Base-by-base conservation (phyloP, 805 yeast species). In the Teunomyces funiuensis region DNA sequence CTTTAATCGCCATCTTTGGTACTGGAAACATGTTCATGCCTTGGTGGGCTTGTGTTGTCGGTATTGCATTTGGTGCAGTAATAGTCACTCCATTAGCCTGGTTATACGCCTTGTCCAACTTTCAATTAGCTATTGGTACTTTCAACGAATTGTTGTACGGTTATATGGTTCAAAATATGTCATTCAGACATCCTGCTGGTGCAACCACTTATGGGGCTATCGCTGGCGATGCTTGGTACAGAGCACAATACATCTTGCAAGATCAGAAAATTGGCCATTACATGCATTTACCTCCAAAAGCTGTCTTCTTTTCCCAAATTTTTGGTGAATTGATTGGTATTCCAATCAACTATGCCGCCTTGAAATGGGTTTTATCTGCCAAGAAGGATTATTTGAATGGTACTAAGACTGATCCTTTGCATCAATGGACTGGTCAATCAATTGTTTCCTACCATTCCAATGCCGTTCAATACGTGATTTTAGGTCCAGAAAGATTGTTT, bases 251-350 rank as follows among this genome's bases (percentile, higher is more conserved):
- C 41, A 57, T 55, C 42, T 44, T 60, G 42, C 40, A 51, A 33
- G 54, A 55, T 52, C 69, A 71, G 63, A 73, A 75, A 47, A 58
- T 77, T 6, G 83, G 81, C 1, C 74, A 74, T 46, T 78, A 78
- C 58, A 76, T 73, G 55, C 73, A 73, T 47, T 53, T 78, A 9
- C 80, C 82, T 0, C 83, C 83, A 1, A 66, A 60, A 27, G 55
- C 65, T 2, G 73, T 77, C 6, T 78, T 79, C 47, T 59, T 73
- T 33, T 74, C 78, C 0, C 82, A 78, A 51, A 47, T 77, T 2
- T 65, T 70, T 50, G 82, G 82, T 2, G 79, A 76, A 47, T 40
- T 74, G 10, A 55, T 78, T 22, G 81, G 81, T 8, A 72, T 74
- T 13, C 77, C 80, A 4, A 60, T 75, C 46, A 77, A 77, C 49